A percentile compares a stretch with the other conserved stretches of the same genome.
phyloP scores from a whole-genome alignment of 371 early-diverging fungal genomes.

The Zychaea mexicana region DNA sequence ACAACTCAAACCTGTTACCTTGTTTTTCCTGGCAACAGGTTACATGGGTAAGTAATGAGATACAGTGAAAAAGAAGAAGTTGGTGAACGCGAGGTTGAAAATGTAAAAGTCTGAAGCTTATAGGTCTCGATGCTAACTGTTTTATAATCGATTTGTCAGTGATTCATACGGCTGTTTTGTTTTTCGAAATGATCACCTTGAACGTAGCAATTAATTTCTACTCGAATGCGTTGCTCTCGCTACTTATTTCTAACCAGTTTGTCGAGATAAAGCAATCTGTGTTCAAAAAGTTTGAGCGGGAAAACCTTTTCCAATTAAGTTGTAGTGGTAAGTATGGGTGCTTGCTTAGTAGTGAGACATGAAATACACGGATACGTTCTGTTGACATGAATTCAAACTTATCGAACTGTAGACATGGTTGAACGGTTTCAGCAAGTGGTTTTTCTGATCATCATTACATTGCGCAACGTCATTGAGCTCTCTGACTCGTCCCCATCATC shows the following conservation, averaged over 20 bases:
- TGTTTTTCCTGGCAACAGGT: constrained; percentile 72
- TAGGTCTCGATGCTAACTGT: neutral
- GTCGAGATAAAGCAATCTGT: constrained; percentile 97
- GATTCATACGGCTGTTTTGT: constrained; percentile 87
- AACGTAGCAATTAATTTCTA: constrained; percentile 96
- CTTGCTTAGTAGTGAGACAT: neutral
- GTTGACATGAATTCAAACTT: neutral
- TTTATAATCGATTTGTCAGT: constrained; percentile 26
- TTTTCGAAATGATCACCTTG: constrained; percentile 94
- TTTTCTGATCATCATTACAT: constrained; percentile 84
- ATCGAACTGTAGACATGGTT: constrained; percentile 74
- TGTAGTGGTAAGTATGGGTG: constrained; percentile 74
- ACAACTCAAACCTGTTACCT: constrained; percentile 56
- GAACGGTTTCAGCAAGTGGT: constrained; percentile 92
- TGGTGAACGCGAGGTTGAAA: too few relatives aligned
- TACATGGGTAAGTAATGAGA: constrained; percentile 69
- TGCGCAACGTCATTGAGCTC: constrained; percentile 90
- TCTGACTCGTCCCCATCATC: constrained; percentile 71
- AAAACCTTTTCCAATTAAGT: constrained; percentile 92
- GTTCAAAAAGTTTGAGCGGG: constrained; percentile 95
- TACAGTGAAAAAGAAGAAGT: too few relatives aligned
- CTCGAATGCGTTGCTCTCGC: constrained; percentile 88
- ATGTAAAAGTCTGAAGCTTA: neutral
- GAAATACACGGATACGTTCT: neutral
- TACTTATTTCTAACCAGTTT: constrained; percentile 96